Percentiles rank a stretch among this genome's conserved stretches.
phyloP scores from a whole-genome alignment of 2,329 filamentous ascomycete species.

The Colletotrichum sublineola region DNA sequence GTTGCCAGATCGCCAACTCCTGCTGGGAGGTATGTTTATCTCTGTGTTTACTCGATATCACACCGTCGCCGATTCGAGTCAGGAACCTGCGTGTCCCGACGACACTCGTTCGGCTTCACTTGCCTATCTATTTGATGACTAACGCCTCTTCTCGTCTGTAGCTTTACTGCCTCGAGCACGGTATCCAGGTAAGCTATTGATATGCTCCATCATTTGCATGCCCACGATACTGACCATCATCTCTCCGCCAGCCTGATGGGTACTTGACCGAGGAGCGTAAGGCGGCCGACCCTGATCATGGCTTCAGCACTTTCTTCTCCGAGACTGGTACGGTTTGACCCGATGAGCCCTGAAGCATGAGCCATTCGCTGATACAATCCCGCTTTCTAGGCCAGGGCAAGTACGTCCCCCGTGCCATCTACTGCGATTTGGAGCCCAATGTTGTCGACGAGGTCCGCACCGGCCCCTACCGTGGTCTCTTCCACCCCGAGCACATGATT shows the following conservation, averaged over 20 bases:
- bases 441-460: conserved; percentile 99
- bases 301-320: conserved; percentile 99
- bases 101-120: neutral
- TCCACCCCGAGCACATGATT: conserved; percentile 99
- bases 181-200: conserved; percentile 84
- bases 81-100: neutral
- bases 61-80: conserved; percentile 14
- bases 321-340: conserved; percentile 82
- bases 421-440: conserved; percentile 99
- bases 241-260: conserved; percentile 83
- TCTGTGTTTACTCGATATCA: conserved; percentile 23
- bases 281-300: conserved; percentile 90
- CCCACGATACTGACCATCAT: conserved; percentile 10
- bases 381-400: conserved; percentile 85
- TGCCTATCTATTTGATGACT: neutral
- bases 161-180: conserved; percentile 99
- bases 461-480: conserved; percentile 93
- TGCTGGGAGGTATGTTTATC: conserved; percentile 95
- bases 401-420: conserved; percentile 98
- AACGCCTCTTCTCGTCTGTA: conserved; percentile 56
- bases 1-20: conserved; percentile 99
- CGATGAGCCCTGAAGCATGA: neutral
- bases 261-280: conserved; percentile 99
- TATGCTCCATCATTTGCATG: conserved; percentile 12
- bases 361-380: conserved; percentile 28